Evolutionary conservation across 1,284 basidiomycete genomes (phyloP), one percentile per base, ranked within the genome.

Genomic region (Puccinia hordei): DNA sequence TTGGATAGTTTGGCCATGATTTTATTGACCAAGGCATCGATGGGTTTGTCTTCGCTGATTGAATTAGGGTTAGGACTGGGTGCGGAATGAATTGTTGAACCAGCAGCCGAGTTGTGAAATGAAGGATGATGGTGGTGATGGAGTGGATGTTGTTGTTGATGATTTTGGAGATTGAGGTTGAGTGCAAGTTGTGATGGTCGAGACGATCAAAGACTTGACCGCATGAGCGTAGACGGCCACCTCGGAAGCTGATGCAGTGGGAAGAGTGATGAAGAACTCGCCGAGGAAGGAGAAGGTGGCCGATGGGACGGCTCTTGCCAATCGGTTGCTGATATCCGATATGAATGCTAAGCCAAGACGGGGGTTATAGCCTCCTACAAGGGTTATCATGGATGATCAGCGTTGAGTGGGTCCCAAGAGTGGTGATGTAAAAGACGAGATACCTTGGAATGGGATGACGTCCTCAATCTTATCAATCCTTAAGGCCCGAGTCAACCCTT

Each of bases 211-310:
- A 2, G 94, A 93, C 61, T 89, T 89, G 87, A 95, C 88, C 84
- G 94, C 94, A 81, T 91, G 90, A 27, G 94, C 85, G 83, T 91
- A 93, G 75, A 89, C 79, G 90, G 90, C 0, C 89, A 86, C n/a
- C 82, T 81, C 74, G 24, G 79, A 71, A 33, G 84, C 82, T 1
- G 85, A 85, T 8, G 87, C 85, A 4, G 90, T 90, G 80, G 90
- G 88, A 85, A 92, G 89, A 35, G 89, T 88, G 35, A 82, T 80
- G 66, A 90, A 90, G 71, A 94, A 92, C 86, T 95, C 93, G 27
- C 90, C 90, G 78, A 95, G 87, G 86, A 95, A 93, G 85, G 95
- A 93, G 24, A 95, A 87, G 0, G 93, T 94, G 65, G 95, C 87
- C 41, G 93, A 90, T 13, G 93, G 92, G 10, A 90, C 90, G 83